Percentiles rank a stretch among this genome's conserved stretches.
phyloP scores from a whole-genome alignment of 129 eudicot species.

The Centrapalus pauciflorus region DNA sequence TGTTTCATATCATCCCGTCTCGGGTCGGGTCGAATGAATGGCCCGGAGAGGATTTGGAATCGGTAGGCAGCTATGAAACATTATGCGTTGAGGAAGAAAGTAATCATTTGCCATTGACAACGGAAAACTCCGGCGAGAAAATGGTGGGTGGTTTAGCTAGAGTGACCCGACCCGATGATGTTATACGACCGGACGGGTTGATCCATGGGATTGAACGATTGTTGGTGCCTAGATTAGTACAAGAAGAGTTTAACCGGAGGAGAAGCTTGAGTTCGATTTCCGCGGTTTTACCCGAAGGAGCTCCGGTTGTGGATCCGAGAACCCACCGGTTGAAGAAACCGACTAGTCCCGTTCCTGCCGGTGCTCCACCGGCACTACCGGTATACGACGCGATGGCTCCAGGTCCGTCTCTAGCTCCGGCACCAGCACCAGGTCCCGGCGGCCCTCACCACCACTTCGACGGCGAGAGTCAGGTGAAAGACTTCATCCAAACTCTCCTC shows the following conservation, averaged over 20 bases:
- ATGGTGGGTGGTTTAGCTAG: constrained; percentile 35
- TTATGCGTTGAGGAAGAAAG: constrained; percentile 25
- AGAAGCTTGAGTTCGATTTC: constrained; percentile 68
- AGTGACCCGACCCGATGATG: constrained; percentile 54
- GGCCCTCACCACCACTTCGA: constrained; percentile 74
- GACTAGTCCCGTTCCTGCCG: constrained; percentile 42
- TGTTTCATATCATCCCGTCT: constrained; percentile 63
- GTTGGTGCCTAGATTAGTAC: constrained; percentile 60
- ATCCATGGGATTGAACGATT: constrained; percentile 84
- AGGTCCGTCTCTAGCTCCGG: constrained; percentile 83
- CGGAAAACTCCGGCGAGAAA: constrained; percentile 15
- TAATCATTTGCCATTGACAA: constrained; percentile 8
- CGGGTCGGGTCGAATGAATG: constrained; percentile 62
- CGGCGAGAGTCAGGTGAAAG: constrained; percentile 82
- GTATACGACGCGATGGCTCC: constrained; percentile 74
- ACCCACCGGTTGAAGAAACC: constrained; percentile 49
- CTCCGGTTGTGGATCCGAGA: constrained; percentile 86
- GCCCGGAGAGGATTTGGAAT: constrained; percentile 28
- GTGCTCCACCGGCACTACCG: constrained; percentile 72
- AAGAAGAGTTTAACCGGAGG: constrained; percentile 64
- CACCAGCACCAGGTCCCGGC: constrained; percentile 97
- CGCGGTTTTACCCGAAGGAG: constrained; percentile 81
- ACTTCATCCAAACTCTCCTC: constrained; percentile 67
- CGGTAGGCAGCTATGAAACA: constrained; percentile 19
- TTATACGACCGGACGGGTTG: constrained; percentile 67